These are phyloP conservation scores for Endotrypanum monterogeii DNA, from an alignment of 208 protist genomes.

Conservation along the genomic window DNA sequence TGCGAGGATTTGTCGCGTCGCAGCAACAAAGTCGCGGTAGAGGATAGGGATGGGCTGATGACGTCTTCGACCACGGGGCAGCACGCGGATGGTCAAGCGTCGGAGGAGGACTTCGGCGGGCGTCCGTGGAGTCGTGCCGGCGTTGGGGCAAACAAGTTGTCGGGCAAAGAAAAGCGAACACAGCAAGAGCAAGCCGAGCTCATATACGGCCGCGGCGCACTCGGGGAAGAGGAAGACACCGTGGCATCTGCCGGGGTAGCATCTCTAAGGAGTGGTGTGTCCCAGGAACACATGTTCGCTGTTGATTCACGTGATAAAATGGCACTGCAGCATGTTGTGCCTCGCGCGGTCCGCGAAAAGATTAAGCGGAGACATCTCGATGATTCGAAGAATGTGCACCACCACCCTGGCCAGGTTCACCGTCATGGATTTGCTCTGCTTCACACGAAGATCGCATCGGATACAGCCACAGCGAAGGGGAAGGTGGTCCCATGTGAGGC, in stretches of 20 bases:
- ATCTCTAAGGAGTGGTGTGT: neutral
- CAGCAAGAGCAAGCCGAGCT: conserved; percentile 68
- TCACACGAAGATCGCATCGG: neutral
- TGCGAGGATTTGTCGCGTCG: conserved; percentile 21
- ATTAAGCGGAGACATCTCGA: conserved; percentile 22
- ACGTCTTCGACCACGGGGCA: neutral
- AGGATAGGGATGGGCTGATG: conserved; percentile 22
- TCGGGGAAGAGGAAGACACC: conserved; percentile 20
- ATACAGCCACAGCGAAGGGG: neutral
- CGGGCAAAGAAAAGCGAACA: conserved; percentile 48
- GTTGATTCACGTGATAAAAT: conserved; percentile 40
- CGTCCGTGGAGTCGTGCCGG: conserved; percentile 74
- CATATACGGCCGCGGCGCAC: conserved; percentile 50
- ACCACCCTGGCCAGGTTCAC: conserved; percentile 5
- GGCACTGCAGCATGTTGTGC: conserved; percentile 55
- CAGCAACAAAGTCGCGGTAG: conserved; percentile 3
- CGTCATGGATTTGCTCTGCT: neutral
- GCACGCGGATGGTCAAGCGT: conserved; percentile 13
- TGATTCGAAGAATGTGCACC: conserved; percentile 12
- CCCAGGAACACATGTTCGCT: conserved; percentile 33
- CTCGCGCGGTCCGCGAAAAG: conserved; percentile 40
- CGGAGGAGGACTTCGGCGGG: conserved; percentile 22
- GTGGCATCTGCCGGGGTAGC: neutral
- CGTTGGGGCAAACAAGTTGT: conserved; percentile 51
- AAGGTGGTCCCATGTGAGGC: neutral